These are phyloP conservation scores for Phytophthora niederhauseri DNA, from an alignment of 352 stramenopile species.

Conservation along the genomic window DNA sequence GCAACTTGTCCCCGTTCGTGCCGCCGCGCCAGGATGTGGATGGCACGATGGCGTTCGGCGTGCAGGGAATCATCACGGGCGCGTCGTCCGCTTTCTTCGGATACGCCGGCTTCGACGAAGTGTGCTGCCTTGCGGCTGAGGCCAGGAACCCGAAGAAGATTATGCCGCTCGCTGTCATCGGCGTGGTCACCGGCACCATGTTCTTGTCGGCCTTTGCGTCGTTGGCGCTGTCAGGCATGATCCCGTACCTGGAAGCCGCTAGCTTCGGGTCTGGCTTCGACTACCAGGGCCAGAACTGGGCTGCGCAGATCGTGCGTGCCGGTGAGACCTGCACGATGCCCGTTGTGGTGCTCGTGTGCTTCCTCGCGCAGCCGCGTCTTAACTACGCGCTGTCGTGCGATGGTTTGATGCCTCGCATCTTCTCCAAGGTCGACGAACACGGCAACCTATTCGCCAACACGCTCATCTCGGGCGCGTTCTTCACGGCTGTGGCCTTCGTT, in stretches of 20 bases:
- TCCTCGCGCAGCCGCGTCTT: conserved; percentile 93
- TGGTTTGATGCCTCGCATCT: conserved; percentile 92
- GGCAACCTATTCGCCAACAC: conserved; percentile 85
- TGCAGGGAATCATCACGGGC: conserved; percentile 72
- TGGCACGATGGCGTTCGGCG: conserved; percentile 42
- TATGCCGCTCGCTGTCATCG: conserved; percentile 85
- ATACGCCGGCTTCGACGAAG: conserved; percentile 95
- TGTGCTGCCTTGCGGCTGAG: conserved; percentile 91
- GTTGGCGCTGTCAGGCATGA: conserved; percentile 88
- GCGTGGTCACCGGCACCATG: conserved; percentile 80
- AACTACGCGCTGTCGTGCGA: conserved; percentile 94
- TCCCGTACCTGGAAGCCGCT: conserved; percentile 38
- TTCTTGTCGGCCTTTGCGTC: conserved; percentile 76
- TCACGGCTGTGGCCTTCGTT: conserved; percentile 67
- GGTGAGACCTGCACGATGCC: conserved; percentile 52
- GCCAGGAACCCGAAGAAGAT: conserved; percentile 74
- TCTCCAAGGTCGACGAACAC: conserved; percentile 84
- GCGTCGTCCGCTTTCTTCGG: conserved; percentile 93
- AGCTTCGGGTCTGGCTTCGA: conserved; percentile 62
- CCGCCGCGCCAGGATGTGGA: conserved; percentile 41
- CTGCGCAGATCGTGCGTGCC: conserved; percentile 47
- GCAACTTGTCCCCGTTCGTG: conserved; percentile 90
- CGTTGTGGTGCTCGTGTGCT: conserved; percentile 93
- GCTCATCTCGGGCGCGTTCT: conserved; percentile 66
- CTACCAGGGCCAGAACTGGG: conserved; percentile 47